Evolutionary conservation across 371 early-diverging fungal species (phyloP).

Genomic region (Circinella umbellata): DNA sequence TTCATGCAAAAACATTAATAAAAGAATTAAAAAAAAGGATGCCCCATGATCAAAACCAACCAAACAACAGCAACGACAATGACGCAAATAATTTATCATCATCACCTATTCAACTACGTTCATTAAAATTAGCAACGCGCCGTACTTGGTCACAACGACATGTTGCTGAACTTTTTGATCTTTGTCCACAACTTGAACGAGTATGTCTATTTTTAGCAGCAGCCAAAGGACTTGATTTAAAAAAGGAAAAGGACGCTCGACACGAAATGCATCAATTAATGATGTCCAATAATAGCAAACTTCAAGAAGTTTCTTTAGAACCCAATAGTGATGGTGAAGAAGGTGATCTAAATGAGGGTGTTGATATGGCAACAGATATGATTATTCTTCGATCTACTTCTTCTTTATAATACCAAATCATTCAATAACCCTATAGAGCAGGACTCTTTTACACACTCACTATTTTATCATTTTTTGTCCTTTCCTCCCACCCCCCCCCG

Average conservation of each 20-base stretch:
- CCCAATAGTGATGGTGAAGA: conserved; percentile 13
- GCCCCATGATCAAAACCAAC: too few relatives aligned
- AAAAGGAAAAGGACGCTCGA: conserved; percentile 3
- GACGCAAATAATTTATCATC: neutral
- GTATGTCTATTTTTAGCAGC: conserved; percentile 37
- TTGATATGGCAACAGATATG: conserved; percentile 18
- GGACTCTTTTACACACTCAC: neutral
- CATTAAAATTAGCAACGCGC: conserved; percentile 33
- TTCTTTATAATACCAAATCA: neutral
- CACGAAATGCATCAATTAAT: conserved; percentile 8
- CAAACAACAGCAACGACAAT: neutral
- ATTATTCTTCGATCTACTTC: conserved; percentile 15
- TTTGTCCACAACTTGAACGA: conserved; percentile 28
- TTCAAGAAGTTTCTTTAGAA: conserved; percentile 4
- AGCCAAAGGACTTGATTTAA: conserved; percentile 21
- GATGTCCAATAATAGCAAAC: conserved; percentile 14
- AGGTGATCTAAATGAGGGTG: conserved; percentile 3
- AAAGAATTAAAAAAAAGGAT: conserved; percentile 21
- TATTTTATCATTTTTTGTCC: too few relatives aligned
- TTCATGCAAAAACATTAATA: conserved; percentile 39
- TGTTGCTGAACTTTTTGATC: conserved; percentile 31
- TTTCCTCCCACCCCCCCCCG: too few relatives aligned
- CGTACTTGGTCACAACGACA: conserved; percentile 42
- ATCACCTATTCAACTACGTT: conserved; percentile 19
- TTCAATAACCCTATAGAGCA: too few relatives aligned